Evolutionary conservation across 192 early-diverging fungal species (phyloP), one percentile per base, ranked within the genome.

Genomic region (Backusella psychrophila): DNA sequence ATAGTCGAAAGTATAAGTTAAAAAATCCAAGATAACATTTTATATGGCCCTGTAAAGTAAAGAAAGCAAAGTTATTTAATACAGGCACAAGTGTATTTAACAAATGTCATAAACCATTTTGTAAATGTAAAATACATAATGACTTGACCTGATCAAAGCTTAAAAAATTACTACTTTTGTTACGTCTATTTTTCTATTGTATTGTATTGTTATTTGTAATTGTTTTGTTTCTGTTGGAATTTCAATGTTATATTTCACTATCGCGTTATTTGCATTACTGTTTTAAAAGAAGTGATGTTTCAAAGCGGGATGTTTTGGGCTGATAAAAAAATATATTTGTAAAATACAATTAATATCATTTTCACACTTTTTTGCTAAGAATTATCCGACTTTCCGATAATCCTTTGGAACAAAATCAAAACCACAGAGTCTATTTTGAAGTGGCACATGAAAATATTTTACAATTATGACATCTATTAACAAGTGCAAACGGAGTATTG

Each of bases 21-120:
- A 9, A 9, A 9, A 41, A 33, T 33, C 33, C 3, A 33, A 33
- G 33, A 33, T 17, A 53, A 8, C 4, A 21, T 19, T 53, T 19
- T 7, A 53, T 19, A n/a, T 21, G 7, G 7, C 15, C 6, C 4
- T 63, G 56, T 63, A 63, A 23, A 63, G 56, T 63, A 63, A 4
- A 29, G 11, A 29, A 63, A 63, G 29, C 56, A 63, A 63, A 63
- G 56, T 63, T 63, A 63, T 63, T 63, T 29, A 63, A 63, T 63
- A 63, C 56, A 63, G 56, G 56, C 2, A 63, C 56, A 63, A 12
- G 23, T 63, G 56, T 63, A 63, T 63, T 63, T 63, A 63, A 63
- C 56, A 63, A 63, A 7, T 63, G 56, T 63, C 29, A 63, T 63
- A 63, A 26, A 29, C 56, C 19, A 19, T n/a, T 49, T 49, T 49